These are phyloP conservation scores for Mucor lusitanicus DNA, from an alignment of 371 early-diverging fungal genomes.

Conservation along the genomic window DNA sequence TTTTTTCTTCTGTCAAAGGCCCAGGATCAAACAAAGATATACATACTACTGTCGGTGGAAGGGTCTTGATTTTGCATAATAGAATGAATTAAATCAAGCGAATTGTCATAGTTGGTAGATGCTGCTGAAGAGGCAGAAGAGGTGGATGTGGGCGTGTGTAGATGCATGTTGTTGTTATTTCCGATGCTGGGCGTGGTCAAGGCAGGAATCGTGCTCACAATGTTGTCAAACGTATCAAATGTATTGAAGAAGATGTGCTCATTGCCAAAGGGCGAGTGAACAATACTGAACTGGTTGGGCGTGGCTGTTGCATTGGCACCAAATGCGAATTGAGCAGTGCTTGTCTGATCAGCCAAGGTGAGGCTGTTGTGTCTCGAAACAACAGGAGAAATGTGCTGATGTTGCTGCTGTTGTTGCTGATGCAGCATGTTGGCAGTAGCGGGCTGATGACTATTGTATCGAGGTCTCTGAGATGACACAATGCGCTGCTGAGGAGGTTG, in stretches of 20 bases:
- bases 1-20: too few relatives aligned
- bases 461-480: neutral
- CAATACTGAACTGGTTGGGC: constrained; percentile 6
- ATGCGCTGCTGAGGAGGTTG: neutral
- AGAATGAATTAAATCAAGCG: constrained; percentile 8
- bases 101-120: constrained; percentile 2
- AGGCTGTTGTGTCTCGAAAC: constrained; percentile 9
- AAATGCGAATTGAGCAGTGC: neutral
- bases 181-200: constrained; percentile 13
- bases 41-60: constrained; percentile 1
- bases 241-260: constrained; percentile 13
- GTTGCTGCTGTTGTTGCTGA: neutral
- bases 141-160: neutral
- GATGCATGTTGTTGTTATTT: neutral
- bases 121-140: neutral
- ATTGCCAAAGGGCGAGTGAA: constrained; percentile 6
- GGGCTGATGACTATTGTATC: constrained; percentile 9
- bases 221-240: constrained; percentile 1
- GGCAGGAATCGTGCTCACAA: constrained; percentile 14
- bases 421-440: neutral
- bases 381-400: neutral
- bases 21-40: neutral
- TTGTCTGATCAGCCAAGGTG: neutral
- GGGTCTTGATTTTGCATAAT: constrained; percentile 10
- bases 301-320: neutral